phyloP scores from a whole-genome alignment of 2,329 filamentous ascomycete genomes.

The Chaetomium globosum region DNA sequence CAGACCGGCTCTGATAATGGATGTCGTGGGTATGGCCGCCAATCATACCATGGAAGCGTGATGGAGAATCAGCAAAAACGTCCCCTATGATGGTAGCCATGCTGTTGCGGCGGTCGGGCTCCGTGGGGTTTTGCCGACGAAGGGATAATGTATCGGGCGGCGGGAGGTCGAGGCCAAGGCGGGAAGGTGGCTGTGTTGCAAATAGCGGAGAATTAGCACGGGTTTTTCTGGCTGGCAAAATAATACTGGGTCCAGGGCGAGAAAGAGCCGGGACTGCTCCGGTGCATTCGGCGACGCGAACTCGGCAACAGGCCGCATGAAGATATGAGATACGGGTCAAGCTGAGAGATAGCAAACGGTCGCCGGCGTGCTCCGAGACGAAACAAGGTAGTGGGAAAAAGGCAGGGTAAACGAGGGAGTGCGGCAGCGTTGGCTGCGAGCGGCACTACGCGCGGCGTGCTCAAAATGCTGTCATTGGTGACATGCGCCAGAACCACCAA shows the following conservation, averaged over 20 bases:
- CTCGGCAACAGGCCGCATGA: background rate
- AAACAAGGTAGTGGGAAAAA: slow-evolving; percentile 1
- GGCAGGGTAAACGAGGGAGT: background rate
- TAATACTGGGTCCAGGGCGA: slow-evolving; percentile 29
- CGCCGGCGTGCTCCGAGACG: slow-evolving; percentile 3
- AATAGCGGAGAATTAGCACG: slow-evolving; percentile 35
- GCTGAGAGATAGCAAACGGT: slow-evolving; percentile 7
- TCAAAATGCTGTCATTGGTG: slow-evolving; percentile 11
- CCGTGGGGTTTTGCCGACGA: slow-evolving; percentile 20
- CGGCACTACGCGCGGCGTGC: slow-evolving; percentile 16
- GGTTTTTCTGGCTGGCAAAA: slow-evolving; percentile 25
- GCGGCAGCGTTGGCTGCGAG: slow-evolving; percentile 15
- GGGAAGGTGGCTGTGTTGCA: slow-evolving; percentile 35
- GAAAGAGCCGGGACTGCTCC: slow-evolving; percentile 33
- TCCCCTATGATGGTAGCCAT: slow-evolving; percentile 71
- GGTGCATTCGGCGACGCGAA: slow-evolving; percentile 9
- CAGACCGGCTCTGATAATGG: slow-evolving; percentile 47
- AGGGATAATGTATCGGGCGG: slow-evolving; percentile 30
- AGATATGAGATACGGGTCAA: background rate
- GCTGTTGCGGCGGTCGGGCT: slow-evolving; percentile 43
- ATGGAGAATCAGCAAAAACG: slow-evolving; percentile 68
- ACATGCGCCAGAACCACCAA: background rate
- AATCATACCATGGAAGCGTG: slow-evolving; percentile 73
- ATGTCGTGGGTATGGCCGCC: slow-evolving; percentile 48
- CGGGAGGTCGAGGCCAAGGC: slow-evolving; percentile 26